Base-by-base conservation (phyloP, 2,329 filamentous ascomycete genomes). In the Curvularia spicifera region DNA sequence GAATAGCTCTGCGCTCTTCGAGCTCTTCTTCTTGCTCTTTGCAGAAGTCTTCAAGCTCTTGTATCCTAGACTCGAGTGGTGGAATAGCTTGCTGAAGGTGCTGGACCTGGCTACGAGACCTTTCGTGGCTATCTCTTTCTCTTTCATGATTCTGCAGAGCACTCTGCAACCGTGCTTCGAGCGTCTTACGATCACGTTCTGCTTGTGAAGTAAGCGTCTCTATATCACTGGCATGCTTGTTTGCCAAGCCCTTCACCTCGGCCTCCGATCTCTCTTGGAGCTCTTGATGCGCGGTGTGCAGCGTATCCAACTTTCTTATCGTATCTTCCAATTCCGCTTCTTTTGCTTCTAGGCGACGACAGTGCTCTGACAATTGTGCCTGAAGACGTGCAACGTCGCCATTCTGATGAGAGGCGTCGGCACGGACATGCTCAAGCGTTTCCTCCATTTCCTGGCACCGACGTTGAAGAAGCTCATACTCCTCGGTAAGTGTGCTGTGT, bases 401-500 rank as follows among this genome's bases (percentile, higher is more conserved):
- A 6, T 55, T 57, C 52, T 70, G 66, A 1, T 47, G 51, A 22
- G 31, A 53, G 8, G 33, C 46, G 5, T 48, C 59, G 18, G 56
- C 39, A 3, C 61, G 64, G 57, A 73, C 68, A 18, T 61, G 33
- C 29, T 71, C 59, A n/a, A 76, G 49, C 8, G 64, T 56, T 8
- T 66, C 76, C 57, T 37, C 66, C 42, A n/a, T 59, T 56, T 64
- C 47, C 8, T 67, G 60, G 2, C 67, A 55, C 7, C 67, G 73
- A 28, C 68, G 68, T 13, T 68, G 71, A 4, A 79, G 54, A 26
- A 77, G 65, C 44, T 78, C 72, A 26, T 80, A 55, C 42, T 65
- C 57, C 12, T 55, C 31, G 10, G 45, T 39, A 12, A 72, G 48
- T n/a, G 54, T 44, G 7, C 42, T 37, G 9, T 57, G 54, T 4